Percentiles rank a stretch among this genome's conserved stretches.
These are phyloP conservation scores for Termitomyces sp. DNA, from an alignment of 768 basidiomycete species.

Conservation along the genomic window DNA sequence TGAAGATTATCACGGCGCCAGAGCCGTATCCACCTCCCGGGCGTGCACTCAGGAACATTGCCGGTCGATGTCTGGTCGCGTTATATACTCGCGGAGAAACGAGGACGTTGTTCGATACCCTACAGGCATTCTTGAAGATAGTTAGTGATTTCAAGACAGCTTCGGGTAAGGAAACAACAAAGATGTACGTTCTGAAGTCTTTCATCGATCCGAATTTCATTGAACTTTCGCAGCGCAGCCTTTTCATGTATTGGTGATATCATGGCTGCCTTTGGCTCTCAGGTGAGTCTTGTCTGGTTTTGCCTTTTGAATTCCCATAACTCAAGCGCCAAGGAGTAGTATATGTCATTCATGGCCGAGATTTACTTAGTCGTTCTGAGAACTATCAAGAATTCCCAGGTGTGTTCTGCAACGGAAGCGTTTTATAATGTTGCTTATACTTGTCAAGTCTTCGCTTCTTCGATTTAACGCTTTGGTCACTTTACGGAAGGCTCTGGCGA, in stretches of 20 bases:
- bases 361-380: slow-evolving; percentile 65
- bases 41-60: slow-evolving; percentile 76
- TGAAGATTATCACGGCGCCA: slow-evolving; percentile 65
- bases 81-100: slow-evolving; percentile 82
- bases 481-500: slow-evolving; percentile 73
- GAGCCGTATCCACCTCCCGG: slow-evolving; percentile 80
- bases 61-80: slow-evolving; percentile 70
- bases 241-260: slow-evolving; percentile 87
- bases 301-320: not conserved
- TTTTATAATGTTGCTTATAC: slow-evolving; percentile 1
- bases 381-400: slow-evolving; percentile 68
- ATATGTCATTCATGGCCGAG: slow-evolving; percentile 95
- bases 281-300: slow-evolving; percentile 45
- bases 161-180: slow-evolving; percentile 54
- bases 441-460: slow-evolving; percentile 66
- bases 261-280: slow-evolving; percentile 79
- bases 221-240: slow-evolving; percentile 54
- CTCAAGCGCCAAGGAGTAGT: slow-evolving; percentile 37
- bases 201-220: slow-evolving; percentile 1
- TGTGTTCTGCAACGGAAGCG: slow-evolving; percentile 31
- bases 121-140: slow-evolving; percentile 73
- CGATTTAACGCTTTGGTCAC: slow-evolving; percentile 78
- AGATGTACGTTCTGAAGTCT: slow-evolving; percentile 49
- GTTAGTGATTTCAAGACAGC: slow-evolving; percentile 66
- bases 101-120: slow-evolving; percentile 80